Evolutionary conservation across 2,329 filamentous ascomycete species (phyloP), one percentile per base, ranked within the genome.

Genomic region (Pseudopithomyces maydicus): DNA sequence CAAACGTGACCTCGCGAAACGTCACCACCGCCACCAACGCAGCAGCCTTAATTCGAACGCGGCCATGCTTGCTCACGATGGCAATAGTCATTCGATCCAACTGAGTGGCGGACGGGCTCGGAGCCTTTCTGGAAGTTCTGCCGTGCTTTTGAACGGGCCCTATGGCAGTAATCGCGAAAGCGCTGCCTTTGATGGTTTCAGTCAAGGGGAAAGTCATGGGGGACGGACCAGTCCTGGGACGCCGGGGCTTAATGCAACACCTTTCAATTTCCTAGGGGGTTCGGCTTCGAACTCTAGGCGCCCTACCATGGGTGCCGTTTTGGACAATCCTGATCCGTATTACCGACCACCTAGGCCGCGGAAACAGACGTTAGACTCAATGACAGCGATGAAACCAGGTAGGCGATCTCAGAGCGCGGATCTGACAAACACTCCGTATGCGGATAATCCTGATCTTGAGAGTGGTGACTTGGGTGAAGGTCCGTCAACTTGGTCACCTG

Each of bases 41-140:
- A 88, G 90, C 67, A 97, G 92, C 71, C 90, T 95, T 74, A 84
- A 90, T 52, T 97, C 92, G 4, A 92, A 88, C 62, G 85, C 90
- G 33, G 90, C 88, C 17, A 97, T 97, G 84, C 80, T 97, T 50
- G 84, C 85, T 56, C 79, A 84, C 33, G 88, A 90, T 14, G 86
- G 87, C 46, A 84, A 87, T 36, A 84, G 86, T 54, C 89, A 90
- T 69, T 82, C 81, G 6, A 78, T 83, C 19, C 81, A 83, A 54
- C 78, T 83, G 47, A 80, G 82, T 50, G 81, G 79, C 23, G 81
- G 80, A 14, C 79, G 85, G 47, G 79, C 84, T 15, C 78, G 86
- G 51, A 88, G 85, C 64, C 70, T 87, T 51, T 88, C 86, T 23
- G 85, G 82, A 7, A 88, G 84, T 66, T 88, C 86, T 23, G 85